These are phyloP conservation scores for Lomentospora prolificans DNA, from an alignment of 2,329 filamentous ascomycete genomes.

Conservation along the genomic window DNA sequence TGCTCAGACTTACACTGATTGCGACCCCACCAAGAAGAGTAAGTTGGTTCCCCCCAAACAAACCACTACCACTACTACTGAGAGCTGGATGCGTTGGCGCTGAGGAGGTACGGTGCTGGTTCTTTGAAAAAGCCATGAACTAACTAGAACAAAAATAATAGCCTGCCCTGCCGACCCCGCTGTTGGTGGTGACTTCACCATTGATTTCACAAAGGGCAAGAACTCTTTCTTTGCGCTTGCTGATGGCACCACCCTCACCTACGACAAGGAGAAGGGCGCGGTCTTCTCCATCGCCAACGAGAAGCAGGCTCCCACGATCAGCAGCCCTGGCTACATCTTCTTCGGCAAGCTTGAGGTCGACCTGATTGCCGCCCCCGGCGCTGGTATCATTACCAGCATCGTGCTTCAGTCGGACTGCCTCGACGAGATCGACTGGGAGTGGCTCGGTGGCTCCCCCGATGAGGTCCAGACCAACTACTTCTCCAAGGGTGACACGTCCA, in stretches of 20 bases:
- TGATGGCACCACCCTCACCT: constrained; percentile 37
- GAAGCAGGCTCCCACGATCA: constrained; percentile 61
- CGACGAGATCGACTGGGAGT: constrained; percentile 80
- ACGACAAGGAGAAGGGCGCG: constrained; percentile 37
- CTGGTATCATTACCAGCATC: constrained; percentile 79
- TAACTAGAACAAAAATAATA: constrained; percentile 15
- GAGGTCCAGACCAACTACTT: constrained; percentile 86
- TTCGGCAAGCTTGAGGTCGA: constrained; percentile 79
- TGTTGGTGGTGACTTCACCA: constrained; percentile 49
- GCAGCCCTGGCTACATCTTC: constrained; percentile 84
- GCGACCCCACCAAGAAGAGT: constrained; percentile 45
- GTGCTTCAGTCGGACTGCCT: constrained; percentile 82
- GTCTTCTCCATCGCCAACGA: constrained; percentile 58
- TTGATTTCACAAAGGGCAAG: constrained; percentile 69
- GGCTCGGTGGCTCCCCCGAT: constrained; percentile 58
- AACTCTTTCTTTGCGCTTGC: constrained; percentile 44
- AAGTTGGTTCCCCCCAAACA: constrained; percentile 15
- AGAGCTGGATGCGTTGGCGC: too few relatives aligned
- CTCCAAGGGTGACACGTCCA: constrained; percentile 60
- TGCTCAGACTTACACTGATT: constrained; percentile 47
- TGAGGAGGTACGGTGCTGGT: too few relatives aligned
- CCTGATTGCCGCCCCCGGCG: constrained; percentile 68
- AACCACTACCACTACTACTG: too few relatives aligned
- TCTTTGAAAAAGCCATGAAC: not conserved
- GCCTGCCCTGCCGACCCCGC: constrained; percentile 68